Evolutionary conservation across 2,329 filamentous ascomycete genomes (phyloP).

Genomic region (Parastagonospora nodorum): DNA sequence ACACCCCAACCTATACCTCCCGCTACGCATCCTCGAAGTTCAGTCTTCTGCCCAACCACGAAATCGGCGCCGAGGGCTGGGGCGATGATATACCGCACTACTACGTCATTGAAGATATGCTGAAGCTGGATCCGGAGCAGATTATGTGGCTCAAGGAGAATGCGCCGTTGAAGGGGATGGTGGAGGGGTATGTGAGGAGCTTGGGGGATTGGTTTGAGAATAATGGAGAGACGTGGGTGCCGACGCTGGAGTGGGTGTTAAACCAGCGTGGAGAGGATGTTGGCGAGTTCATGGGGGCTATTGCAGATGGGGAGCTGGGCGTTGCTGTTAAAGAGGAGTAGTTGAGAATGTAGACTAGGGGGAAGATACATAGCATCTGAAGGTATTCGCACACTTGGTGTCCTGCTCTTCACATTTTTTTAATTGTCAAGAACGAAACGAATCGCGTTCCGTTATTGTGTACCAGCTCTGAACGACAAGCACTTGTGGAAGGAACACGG

Average conservation of each 20-base stretch:
- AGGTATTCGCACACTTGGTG: background rate
- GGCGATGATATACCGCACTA: slow-evolving; percentile 68
- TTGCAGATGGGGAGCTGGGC: slow-evolving; percentile 74
- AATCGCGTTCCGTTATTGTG: no score
- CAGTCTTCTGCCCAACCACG: slow-evolving; percentile 54
- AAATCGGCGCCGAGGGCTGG: slow-evolving; percentile 65
- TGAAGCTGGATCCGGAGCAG: slow-evolving; percentile 66
- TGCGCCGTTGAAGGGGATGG: slow-evolving; percentile 61
- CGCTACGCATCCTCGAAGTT: slow-evolving; percentile 53
- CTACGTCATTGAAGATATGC: slow-evolving; percentile 67
- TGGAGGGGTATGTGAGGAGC: slow-evolving; percentile 58
- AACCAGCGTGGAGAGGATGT: slow-evolving; percentile 60
- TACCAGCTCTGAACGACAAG: no score
- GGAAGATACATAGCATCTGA: background rate
- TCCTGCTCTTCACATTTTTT: no score
- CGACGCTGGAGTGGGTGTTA: slow-evolving; percentile 63
- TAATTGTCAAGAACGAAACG: no score
- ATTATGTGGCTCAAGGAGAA: slow-evolving; percentile 63
- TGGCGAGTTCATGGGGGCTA: slow-evolving; percentile 64
- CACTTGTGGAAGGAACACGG: no score
- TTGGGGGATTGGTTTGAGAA: slow-evolving; percentile 65
- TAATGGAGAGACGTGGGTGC: slow-evolving; percentile 66
- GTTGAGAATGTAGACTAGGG: background rate
- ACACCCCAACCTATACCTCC: slow-evolving; percentile 37
- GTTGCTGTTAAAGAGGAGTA: slow-evolving; percentile 49